phyloP scores from a whole-genome alignment of 306 rosid species.

The Inga oerstediana region DNA sequence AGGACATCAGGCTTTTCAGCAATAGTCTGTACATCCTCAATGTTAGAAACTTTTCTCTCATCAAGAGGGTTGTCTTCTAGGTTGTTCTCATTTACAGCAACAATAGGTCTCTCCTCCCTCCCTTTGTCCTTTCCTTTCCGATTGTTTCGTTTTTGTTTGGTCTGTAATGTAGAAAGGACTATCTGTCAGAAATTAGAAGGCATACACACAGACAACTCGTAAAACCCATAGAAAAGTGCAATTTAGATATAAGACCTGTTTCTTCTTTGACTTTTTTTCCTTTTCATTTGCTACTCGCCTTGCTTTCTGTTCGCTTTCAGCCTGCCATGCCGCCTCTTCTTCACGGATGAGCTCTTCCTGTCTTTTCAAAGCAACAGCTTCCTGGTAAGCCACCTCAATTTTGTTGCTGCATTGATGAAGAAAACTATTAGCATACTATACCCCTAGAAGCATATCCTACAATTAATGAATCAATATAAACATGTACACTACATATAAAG shows the following conservation, averaged over 20 bases:
- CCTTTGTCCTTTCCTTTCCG: conserved; percentile 86
- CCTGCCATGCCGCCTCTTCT: conserved; percentile 98
- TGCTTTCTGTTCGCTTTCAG: conserved; percentile 87
- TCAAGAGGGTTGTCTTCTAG: conserved; percentile 52
- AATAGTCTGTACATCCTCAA: conserved; percentile 57
- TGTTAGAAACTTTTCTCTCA: conserved; percentile 56
- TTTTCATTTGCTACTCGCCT: conserved; percentile 77
- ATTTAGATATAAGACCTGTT: conserved; percentile 58
- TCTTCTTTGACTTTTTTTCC: conserved; percentile 94
- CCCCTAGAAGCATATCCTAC: conserved; percentile 15
- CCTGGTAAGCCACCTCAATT: conserved; percentile 98
- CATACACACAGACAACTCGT: conserved; percentile 17
- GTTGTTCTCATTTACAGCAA: conserved; percentile 49
- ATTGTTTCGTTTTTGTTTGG: conserved; percentile 89
- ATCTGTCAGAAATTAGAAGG: conserved; percentile 28
- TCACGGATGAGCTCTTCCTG: conserved; percentile 99
- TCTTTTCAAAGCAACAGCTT: conserved; percentile 96
- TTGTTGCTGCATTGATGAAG: conserved; percentile 72
- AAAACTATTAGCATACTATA: conserved; percentile 31
- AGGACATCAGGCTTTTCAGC: conserved; percentile 64
- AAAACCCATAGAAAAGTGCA: conserved; percentile 18
- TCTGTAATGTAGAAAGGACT: conserved; percentile 48
- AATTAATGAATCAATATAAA: not conserved
- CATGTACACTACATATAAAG: not conserved
- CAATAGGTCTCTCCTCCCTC: conserved; percentile 66